Percentiles rank a stretch among this genome's conserved stretches.
phyloP scores from a whole-genome alignment of 768 basidiomycete genomes.

The Baorangia bicolor region DNA sequence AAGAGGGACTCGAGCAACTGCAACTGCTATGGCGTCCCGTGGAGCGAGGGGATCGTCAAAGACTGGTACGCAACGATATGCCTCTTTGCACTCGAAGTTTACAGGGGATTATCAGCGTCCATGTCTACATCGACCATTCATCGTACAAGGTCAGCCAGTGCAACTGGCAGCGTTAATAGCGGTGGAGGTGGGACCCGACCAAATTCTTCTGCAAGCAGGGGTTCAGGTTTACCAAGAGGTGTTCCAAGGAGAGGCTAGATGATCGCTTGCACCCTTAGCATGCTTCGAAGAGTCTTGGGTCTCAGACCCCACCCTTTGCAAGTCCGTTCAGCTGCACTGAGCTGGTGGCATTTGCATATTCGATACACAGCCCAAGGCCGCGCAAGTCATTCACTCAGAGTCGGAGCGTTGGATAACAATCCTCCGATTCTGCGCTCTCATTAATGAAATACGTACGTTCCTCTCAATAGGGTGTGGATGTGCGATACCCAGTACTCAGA shows the following conservation, averaged over 20 bases:
- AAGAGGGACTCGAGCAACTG: constrained; percentile 66
- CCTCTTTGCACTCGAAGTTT: not conserved
- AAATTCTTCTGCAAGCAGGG: constrained; percentile 25
- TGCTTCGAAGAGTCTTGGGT: not conserved
- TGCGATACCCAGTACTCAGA: not conserved
- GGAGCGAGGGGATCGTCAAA: constrained; percentile 44
- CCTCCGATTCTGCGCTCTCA: not conserved
- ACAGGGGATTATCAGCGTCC: constrained; percentile 10
- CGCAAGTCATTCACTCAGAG: not conserved
- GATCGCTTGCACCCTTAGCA: not conserved
- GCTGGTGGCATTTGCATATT: not conserved
- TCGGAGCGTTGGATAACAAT: not conserved
- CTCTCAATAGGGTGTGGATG: constrained; percentile 1
- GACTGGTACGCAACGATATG: constrained; percentile 33
- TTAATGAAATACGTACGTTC: constrained; percentile 5
- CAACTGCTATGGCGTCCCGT: constrained; percentile 42
- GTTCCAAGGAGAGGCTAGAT: constrained; percentile 25
- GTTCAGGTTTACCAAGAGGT: constrained; percentile 26
- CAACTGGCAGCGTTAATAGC: constrained; percentile 22
- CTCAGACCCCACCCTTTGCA: not conserved
- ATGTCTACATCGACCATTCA: constrained; percentile 14
- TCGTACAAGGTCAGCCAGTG: constrained; percentile 29
- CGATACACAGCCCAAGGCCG: not conserved
- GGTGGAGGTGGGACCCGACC: constrained; percentile 21
- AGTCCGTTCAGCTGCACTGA: not conserved